A percentile compares a stretch with the other conserved stretches of the same genome.
Conservation (phyloP, 2,329 filamentous ascomycete species). For the Geoglossum cookeanum region DNA sequence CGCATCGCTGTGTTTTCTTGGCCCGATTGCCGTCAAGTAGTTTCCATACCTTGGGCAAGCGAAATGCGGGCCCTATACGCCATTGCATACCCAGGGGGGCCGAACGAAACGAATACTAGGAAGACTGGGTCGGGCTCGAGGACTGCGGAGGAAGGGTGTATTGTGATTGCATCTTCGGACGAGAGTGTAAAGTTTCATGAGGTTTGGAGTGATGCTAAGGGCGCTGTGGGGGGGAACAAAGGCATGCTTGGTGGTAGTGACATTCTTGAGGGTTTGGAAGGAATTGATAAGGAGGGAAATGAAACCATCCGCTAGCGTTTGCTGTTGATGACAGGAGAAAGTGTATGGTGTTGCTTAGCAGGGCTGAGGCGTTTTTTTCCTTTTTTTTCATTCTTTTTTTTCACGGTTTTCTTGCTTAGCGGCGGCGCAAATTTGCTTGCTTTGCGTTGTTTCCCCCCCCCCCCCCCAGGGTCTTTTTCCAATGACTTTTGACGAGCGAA, state of each 20-base stretch:
- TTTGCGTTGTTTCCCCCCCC: background rate
- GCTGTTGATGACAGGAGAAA: background rate
- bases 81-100: conserved; percentile 59
- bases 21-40: conserved; percentile 76
- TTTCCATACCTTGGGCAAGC: conserved; percentile 66
- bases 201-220: conserved; percentile 56
- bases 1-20: conserved; percentile 87
- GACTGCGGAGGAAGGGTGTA: conserved; percentile 53
- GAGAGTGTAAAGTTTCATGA: conserved; percentile 91
- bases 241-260: conserved; percentile 63
- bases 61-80: conserved; percentile 69
- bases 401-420: background rate
- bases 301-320: conserved; percentile 19
- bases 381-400: background rate
- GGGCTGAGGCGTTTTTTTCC: background rate
- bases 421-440: background rate
- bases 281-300: conserved; percentile 49
- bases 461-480: too few relatives aligned
- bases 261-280: conserved; percentile 66
- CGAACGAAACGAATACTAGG: conserved; percentile 19
- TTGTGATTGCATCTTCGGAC: conserved; percentile 83
- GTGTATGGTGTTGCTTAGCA: background rate
- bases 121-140: conserved; percentile 36
- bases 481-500: background rate
- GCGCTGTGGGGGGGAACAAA: conserved; percentile 30